Base-by-base conservation (phyloP, 176 grass and related monocot species). In the Leersia perrieri region DNA sequence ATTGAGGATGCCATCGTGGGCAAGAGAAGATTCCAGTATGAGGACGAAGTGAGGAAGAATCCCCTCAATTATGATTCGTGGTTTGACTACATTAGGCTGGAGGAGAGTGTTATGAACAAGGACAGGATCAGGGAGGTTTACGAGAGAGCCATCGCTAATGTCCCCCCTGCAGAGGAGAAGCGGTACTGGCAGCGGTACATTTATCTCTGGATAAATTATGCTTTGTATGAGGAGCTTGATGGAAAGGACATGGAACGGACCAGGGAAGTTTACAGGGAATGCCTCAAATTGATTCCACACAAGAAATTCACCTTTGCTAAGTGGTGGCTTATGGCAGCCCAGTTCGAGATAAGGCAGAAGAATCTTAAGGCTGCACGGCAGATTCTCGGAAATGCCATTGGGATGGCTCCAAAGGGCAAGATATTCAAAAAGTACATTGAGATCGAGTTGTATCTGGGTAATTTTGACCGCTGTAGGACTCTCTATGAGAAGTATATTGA, bases 381-480 rank as follows among this genome's bases (percentile, higher is more conserved):
- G 60, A 93, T 91, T 63, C 86, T 98, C 42, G 95, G 92, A 34
- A 98, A 93, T 87, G 95, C 88, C 4, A 93, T 98, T 29, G 95
- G 92, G 55, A 81, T 89, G 82, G 92, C 95, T 60, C 92, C 95
- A 60, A 98, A 93, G 84, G 90, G 86, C 16, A 98, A 93, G 79
- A 85, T 94, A 85, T 97, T 94, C 68, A 94, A 97, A 86, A 97
- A 90, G 75, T 93, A 95, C 51, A 98, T 98, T 70, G 95, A 98
- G 72, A 91, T 92, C 13, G 90, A 94, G 65, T 68, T 98, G 22
- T 91, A 87, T 78, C 74, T 98, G 2, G 95, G 92, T 32, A 94
- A 94, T 38, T 89, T 94, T 27, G 83, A 89, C 28, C 91, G 92
- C 0, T 89, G 92, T 58, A 89, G 92, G 79, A 93, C 60, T 9